A percentile compares a stretch with the other conserved stretches of the same genome.
Evolutionary conservation across 129 eudicot species (phyloP).

Genomic region (Flaveria ramosissima): DNA sequence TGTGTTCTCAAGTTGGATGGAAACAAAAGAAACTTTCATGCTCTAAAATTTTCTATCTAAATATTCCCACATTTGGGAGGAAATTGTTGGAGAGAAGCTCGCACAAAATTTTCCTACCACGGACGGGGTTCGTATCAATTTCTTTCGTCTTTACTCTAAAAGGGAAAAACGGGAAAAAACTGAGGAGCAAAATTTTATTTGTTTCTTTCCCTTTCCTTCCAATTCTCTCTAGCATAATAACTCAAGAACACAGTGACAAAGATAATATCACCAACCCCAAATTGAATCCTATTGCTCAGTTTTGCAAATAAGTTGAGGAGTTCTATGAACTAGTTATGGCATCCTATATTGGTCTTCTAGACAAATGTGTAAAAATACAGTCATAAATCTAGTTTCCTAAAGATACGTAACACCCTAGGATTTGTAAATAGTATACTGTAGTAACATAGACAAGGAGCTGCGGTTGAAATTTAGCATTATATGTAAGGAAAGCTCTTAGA

Average conservation of each 20-base stretch:
- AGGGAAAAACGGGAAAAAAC: not conserved
- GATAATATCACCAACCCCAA: conserved; percentile 13
- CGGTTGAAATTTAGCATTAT: conserved; percentile 11
- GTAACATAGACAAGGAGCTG: conserved; percentile 5
- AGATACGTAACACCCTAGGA: not conserved
- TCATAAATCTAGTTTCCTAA: conserved; percentile 2
- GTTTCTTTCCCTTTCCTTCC: not conserved
- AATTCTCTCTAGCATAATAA: not conserved
- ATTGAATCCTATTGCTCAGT: conserved; percentile 7
- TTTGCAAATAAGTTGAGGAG: conserved; percentile 4
- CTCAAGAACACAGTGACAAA: not conserved
- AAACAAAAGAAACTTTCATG: not conserved
- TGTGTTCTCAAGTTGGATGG: not conserved
- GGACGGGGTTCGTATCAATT: not conserved
- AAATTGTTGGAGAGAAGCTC: not conserved
- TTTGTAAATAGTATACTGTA: not conserved
- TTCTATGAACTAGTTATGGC: not conserved
- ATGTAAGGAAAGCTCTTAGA: conserved; percentile 17
- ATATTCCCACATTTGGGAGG: not conserved
- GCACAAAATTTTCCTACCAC: no score
- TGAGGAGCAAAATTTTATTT: not conserved
- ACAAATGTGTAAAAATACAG: conserved; percentile 4
- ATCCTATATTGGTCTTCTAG: no score
- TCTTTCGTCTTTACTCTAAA: not conserved
- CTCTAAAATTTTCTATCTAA: not conserved